Percentiles rank a stretch among this genome's conserved stretches.
phyloP scores from a whole-genome alignment of 345 rosid species.

The Dimocarpus longan region DNA sequence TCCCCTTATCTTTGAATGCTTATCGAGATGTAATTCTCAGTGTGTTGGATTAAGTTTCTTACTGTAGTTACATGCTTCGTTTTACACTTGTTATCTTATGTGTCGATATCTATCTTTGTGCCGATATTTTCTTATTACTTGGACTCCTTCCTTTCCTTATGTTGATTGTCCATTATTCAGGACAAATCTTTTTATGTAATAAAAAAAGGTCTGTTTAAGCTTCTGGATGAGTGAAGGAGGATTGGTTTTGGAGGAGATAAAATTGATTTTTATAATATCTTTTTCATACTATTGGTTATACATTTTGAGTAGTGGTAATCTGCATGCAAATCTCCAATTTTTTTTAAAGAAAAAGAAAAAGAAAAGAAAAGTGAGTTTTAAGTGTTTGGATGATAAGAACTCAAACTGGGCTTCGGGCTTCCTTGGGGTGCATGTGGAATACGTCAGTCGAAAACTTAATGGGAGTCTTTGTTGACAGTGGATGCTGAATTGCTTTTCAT shows the following conservation, averaged over 20 bases:
- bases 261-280: background rate
- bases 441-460: background rate
- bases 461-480: background rate
- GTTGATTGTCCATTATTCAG: background rate
- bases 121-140: background rate
- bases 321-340: background rate
- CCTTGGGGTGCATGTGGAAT: no score
- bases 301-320: background rate
- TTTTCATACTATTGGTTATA: background rate
- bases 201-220: background rate
- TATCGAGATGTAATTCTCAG: background rate
- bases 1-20: background rate
- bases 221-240: background rate
- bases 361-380: background rate
- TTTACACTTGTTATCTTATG: background rate
- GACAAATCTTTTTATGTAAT: background rate
- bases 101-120: conserved; percentile 1
- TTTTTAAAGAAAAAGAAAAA: no score
- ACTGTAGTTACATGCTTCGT: background rate
- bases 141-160: background rate
- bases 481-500: background rate
- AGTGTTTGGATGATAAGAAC: background rate
- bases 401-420: background rate
- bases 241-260: background rate
- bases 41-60: conserved; percentile 3